phyloP scores from a whole-genome alignment of 345 rosid species.

The Bretschneidera sinensis region DNA sequence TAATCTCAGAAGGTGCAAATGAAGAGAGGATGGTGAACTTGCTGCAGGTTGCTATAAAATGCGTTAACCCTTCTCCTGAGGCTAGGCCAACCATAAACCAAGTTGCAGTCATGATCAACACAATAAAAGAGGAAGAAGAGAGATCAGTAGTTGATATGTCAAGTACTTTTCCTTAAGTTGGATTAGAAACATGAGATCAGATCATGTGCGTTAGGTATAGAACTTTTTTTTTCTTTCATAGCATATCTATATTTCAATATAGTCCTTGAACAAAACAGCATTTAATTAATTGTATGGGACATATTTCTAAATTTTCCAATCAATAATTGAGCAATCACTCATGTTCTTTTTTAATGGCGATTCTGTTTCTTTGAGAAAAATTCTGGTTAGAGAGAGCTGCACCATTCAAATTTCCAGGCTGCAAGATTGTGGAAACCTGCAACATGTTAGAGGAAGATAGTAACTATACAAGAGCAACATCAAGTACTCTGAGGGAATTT shows the following conservation, averaged over 20 bases:
- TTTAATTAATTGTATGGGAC: not conserved
- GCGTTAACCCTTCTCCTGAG: constrained; percentile 30
- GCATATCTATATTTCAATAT: not conserved
- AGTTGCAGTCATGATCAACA: constrained; percentile 38
- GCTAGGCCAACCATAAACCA: constrained; percentile 42
- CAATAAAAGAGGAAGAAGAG: constrained; percentile 54
- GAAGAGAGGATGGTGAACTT: constrained; percentile 55
- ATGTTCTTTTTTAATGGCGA: not conserved
- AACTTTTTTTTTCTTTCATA: not conserved
- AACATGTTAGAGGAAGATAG: too few species aligned
- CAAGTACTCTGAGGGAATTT: too few species aligned
- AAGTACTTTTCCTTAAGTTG: too few species aligned
- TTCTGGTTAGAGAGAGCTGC: too few species aligned
- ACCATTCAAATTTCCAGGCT: too few species aligned
- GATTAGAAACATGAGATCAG: constrained; percentile 11
- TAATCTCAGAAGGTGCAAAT: constrained; percentile 42
- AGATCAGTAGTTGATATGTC: constrained; percentile 25
- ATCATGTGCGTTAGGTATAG: too few species aligned
- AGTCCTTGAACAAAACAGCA: constrained; percentile 3
- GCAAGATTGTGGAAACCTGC: too few species aligned
- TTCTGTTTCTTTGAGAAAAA: too few species aligned
- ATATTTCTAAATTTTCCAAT: too few species aligned
- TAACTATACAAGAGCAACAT: too few species aligned
- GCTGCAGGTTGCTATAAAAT: constrained; percentile 57
- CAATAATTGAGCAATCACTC: constrained; percentile 8